Conservation (phyloP, 768 basidiomycete species). For the Boletus edulis region DNA sequence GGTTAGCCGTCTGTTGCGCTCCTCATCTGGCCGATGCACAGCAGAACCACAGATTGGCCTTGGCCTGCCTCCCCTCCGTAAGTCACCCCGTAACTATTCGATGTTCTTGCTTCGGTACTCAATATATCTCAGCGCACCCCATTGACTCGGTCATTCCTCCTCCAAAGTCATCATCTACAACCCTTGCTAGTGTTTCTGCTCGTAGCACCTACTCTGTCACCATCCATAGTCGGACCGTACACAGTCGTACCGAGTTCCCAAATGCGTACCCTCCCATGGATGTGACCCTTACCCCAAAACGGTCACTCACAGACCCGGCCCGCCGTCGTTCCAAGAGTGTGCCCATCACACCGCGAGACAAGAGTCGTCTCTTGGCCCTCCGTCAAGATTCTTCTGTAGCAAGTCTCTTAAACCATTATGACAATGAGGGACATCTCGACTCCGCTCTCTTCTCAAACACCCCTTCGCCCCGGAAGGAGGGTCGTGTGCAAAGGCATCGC, state of each 20-base stretch:
- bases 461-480: slow-evolving; percentile 33
- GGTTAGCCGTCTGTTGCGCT: slow-evolving; percentile 56
- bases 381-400: slow-evolving; percentile 78
- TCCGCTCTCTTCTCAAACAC: slow-evolving; percentile 65
- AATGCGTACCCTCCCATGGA: slow-evolving; percentile 51
- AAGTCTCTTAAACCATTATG: slow-evolving; percentile 70
- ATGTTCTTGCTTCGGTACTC: background rate
- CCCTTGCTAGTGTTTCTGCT: slow-evolving; percentile 50
- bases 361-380: slow-evolving; percentile 54
- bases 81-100: slow-evolving; percentile 30
- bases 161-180: slow-evolving; percentile 50
- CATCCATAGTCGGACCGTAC: slow-evolving; percentile 60
- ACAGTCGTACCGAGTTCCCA: slow-evolving; percentile 64
- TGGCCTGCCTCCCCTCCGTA: slow-evolving; percentile 67
- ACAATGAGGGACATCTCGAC: slow-evolving; percentile 65
- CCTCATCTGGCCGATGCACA: slow-evolving; percentile 66
- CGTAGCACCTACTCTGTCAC: slow-evolving; percentile 71
- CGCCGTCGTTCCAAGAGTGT: slow-evolving; percentile 31
- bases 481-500: slow-evolving; percentile 53
- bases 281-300: slow-evolving; percentile 22
- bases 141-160: slow-evolving; percentile 54
- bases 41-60: slow-evolving; percentile 57
- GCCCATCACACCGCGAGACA: slow-evolving; percentile 43
- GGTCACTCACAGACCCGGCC: slow-evolving; percentile 27
- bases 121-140: slow-evolving; percentile 52